Percentiles rank a stretch among this genome's conserved stretches.
phyloP scores from a whole-genome alignment of 768 basidiomycete species.

The Rhodotorula toruloides region DNA sequence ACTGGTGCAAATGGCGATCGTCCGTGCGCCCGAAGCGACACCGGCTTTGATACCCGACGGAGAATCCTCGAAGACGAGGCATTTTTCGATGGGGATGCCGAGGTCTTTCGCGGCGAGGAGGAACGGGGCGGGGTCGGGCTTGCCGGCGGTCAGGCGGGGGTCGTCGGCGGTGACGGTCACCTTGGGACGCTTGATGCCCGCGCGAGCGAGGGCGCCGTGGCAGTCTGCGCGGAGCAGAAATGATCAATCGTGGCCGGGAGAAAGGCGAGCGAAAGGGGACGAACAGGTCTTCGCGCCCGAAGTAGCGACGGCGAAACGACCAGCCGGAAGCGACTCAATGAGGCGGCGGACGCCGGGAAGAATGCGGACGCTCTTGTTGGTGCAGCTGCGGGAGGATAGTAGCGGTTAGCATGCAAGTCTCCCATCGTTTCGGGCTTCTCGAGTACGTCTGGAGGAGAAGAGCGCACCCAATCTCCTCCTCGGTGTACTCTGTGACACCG shows the following conservation, averaged over 20 bases:
- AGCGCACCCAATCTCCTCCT: slow-evolving; percentile 35
- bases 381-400: slow-evolving; percentile 12
- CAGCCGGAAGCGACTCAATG: slow-evolving; percentile 62
- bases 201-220: slow-evolving; percentile 64
- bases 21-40: slow-evolving; percentile 44
- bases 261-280: slow-evolving; percentile 38
- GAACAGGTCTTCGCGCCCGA: slow-evolving; percentile 67
- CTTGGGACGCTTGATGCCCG: slow-evolving; percentile 62
- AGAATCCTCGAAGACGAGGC: slow-evolving; percentile 48
- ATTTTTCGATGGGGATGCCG: slow-evolving; percentile 51
- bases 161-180: slow-evolving; percentile 73
- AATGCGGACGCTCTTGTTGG: slow-evolving; percentile 53
- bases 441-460: slow-evolving; percentile 49
- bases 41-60: slow-evolving; percentile 48
- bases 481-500: slow-evolving; percentile 45
- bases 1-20: slow-evolving; percentile 48
- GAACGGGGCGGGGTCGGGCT: slow-evolving; percentile 48
- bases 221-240: slow-evolving; percentile 42
- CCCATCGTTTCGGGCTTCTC: slow-evolving; percentile 40
- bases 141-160: slow-evolving; percentile 58
- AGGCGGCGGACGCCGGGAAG: slow-evolving; percentile 64
- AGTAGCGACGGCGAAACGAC: slow-evolving; percentile 67
- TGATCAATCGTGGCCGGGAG: background rate
- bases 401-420: background rate
- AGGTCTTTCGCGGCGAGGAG: slow-evolving; percentile 48